A percentile compares a stretch with the other conserved stretches of the same genome.
These are phyloP conservation scores for Tylopilus felleus DNA, from an alignment of 768 basidiomycete species.

Conservation along the genomic window DNA sequence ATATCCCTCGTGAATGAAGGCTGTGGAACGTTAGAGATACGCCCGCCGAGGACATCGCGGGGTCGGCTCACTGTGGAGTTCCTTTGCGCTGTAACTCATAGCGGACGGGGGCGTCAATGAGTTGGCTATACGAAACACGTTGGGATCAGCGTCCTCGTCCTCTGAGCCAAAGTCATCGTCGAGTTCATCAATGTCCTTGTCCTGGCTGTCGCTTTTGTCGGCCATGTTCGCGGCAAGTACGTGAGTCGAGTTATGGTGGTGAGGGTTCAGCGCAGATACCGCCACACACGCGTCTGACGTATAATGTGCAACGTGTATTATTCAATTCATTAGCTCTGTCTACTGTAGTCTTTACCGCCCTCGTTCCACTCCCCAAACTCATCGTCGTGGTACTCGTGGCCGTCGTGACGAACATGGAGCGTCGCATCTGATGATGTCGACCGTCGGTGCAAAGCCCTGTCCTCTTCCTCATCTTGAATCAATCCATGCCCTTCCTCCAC, in stretches of 20 bases:
- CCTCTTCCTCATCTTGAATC: slow-evolving; percentile 33
- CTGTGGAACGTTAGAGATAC: slow-evolving; percentile 32
- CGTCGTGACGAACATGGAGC: slow-evolving; percentile 19
- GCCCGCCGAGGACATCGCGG: not conserved
- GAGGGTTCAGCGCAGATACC: not conserved
- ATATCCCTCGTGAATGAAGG: slow-evolving; percentile 60
- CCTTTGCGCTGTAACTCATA: slow-evolving; percentile 40
- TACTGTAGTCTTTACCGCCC: slow-evolving; percentile 3
- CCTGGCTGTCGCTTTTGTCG: slow-evolving; percentile 22
- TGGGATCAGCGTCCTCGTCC: slow-evolving; percentile 36
- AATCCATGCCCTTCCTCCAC: slow-evolving; percentile 43
- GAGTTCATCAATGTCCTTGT: slow-evolving; percentile 47
- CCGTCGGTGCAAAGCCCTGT: slow-evolving; percentile 23
- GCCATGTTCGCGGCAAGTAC: slow-evolving; percentile 13
- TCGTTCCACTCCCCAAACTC: slow-evolving; percentile 36
- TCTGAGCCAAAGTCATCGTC: slow-evolving; percentile 43
- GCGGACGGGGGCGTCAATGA: slow-evolving; percentile 40
- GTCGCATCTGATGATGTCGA: slow-evolving; percentile 40
- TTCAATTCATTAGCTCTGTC: not conserved
- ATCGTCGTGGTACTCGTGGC: slow-evolving; percentile 31
- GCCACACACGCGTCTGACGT: slow-evolving; percentile 17
- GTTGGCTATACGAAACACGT: slow-evolving; percentile 43
- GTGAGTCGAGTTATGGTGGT: not conserved
- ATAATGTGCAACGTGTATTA: not conserved
- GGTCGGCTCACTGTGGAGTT: slow-evolving; percentile 44